Conservation (phyloP, 2,329 filamentous ascomycete species). For the Aspergillus brunneoviolaceus region DNA sequence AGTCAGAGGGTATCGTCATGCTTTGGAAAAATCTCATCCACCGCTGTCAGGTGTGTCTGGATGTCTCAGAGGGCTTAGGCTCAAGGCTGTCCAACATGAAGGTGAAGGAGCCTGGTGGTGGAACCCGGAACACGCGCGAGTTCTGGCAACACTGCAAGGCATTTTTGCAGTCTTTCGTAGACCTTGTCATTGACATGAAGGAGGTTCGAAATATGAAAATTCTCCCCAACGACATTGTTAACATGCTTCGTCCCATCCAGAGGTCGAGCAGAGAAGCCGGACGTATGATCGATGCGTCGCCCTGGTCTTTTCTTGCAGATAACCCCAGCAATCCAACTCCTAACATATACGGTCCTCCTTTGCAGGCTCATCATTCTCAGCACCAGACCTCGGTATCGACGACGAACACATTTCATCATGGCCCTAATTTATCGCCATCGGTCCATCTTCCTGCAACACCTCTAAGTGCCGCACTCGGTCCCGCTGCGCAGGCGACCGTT, state of each 20-base stretch:
- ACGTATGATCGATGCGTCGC: conserved; percentile 66
- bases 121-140: conserved; percentile 58
- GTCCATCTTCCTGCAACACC: conserved; percentile 77
- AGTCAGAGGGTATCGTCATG: conserved; percentile 59
- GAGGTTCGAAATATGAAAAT: conserved; percentile 49
- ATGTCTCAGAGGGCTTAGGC: conserved; percentile 72
- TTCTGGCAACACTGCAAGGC: conserved; percentile 70
- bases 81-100: conserved; percentile 74
- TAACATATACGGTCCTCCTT: conserved; percentile 36
- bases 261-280: conserved; percentile 78
- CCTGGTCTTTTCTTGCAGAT: conserved; percentile 59
- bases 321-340: conserved; percentile 32
- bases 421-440: conserved; percentile 43
- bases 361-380: conserved; percentile 33
- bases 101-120: conserved; percentile 76
- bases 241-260: conserved; percentile 76
- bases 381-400: conserved; percentile 35
- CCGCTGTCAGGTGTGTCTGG: conserved; percentile 68
- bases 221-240: conserved; percentile 65
- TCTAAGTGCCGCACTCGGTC: conserved; percentile 82
- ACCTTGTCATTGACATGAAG: conserved; percentile 49
- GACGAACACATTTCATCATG: conserved; percentile 26
- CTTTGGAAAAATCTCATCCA: conserved; percentile 70
- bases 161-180: conserved; percentile 51
- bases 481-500: conserved; percentile 85